phyloP scores from a whole-genome alignment of 1,284 basidiomycete genomes.

The Exsudoporus floridanus region DNA sequence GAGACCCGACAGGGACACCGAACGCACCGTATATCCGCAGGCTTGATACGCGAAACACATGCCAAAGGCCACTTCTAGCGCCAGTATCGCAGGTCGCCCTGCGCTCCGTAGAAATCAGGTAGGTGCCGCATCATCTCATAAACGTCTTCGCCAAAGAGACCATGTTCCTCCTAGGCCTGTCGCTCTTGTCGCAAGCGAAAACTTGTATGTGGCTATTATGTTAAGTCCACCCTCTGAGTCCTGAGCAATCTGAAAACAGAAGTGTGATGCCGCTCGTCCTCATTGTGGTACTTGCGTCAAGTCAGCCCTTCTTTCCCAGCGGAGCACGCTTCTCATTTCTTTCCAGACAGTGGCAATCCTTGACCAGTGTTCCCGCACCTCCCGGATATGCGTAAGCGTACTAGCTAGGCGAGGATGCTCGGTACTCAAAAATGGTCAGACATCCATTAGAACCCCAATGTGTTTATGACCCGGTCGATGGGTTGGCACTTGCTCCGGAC shows the following conservation, averaged over 20 bases:
- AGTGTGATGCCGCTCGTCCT: conserved; percentile 80
- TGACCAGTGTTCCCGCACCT: conserved; percentile 75
- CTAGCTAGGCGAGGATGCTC: not conserved
- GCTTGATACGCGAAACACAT: conserved; percentile 38
- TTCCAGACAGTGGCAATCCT: conserved; percentile 71
- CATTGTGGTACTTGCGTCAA: conserved; percentile 81
- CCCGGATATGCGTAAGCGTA: conserved; percentile 70
- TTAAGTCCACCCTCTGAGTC: not conserved
- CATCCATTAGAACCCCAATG: conserved; percentile 80
- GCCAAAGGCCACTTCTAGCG: conserved; percentile 55
- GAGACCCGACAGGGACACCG: conserved; percentile 2
- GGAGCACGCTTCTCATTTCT: conserved; percentile 6
- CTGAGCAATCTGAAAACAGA: conserved; percentile 44
- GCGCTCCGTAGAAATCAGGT: conserved; percentile 80
- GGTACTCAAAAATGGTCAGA: conserved; percentile 38
- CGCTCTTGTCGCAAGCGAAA: conserved; percentile 78
- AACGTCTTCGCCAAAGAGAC: conserved; percentile 3
- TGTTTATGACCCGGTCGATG: conserved; percentile 80
- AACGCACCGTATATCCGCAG: not conserved
- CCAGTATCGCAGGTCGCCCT: conserved; percentile 45
- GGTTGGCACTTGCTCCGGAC: conserved; percentile 68
- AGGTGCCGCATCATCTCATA: conserved; percentile 15
- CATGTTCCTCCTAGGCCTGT: conserved; percentile 56
- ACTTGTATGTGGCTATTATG: conserved; percentile 50
- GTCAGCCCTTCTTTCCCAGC: conserved; percentile 42